Conservation (phyloP, 2,329 filamentous ascomycete genomes). For the Trichoderma simmonsii region DNA sequence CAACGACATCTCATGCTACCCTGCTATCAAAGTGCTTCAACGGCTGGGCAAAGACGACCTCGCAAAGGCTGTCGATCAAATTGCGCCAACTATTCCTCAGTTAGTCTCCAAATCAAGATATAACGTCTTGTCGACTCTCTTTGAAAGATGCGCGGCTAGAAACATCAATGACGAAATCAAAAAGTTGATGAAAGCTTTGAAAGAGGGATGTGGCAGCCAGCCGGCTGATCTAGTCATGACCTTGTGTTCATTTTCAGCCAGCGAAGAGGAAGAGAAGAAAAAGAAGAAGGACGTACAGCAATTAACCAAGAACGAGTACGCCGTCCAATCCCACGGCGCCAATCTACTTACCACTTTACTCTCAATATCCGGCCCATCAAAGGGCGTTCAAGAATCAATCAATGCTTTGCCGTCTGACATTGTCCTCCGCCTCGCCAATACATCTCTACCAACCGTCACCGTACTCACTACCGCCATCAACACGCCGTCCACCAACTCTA, state of each 20-base stretch:
- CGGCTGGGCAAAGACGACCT: constrained; percentile 85
- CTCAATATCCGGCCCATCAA: constrained; percentile 65
- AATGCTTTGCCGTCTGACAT: constrained; percentile 54
- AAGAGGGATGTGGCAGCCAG: constrained; percentile 46
- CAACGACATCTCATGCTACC: constrained; percentile 87
- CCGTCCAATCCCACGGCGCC: constrained; percentile 66
- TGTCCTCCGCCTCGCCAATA: constrained; percentile 62
- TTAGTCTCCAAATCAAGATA: constrained; percentile 74
- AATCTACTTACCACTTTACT: constrained; percentile 80
- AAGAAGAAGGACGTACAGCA: constrained; percentile 38
- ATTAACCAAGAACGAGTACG: constrained; percentile 54
- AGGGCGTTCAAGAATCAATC: constrained; percentile 71
- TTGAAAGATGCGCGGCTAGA: constrained; percentile 77
- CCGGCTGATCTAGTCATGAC: constrained; percentile 48
- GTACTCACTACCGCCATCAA: constrained; percentile 51
- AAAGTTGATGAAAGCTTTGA: constrained; percentile 46
- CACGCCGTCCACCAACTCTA: constrained; percentile 46
- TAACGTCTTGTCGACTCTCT: constrained; percentile 74
- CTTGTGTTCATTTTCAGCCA: constrained; percentile 46
- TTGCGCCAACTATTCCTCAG: constrained; percentile 68
- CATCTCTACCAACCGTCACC: constrained; percentile 47
- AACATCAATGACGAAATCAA: constrained; percentile 53
- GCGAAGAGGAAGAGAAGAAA: constrained; percentile 31
- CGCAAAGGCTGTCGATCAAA: constrained; percentile 65
- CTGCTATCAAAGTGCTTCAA: constrained; percentile 77